Percentiles rank a stretch among this genome's conserved stretches.
phyloP scores from a whole-genome alignment of 768 basidiomycete genomes.

The Suillus alpinus region DNA sequence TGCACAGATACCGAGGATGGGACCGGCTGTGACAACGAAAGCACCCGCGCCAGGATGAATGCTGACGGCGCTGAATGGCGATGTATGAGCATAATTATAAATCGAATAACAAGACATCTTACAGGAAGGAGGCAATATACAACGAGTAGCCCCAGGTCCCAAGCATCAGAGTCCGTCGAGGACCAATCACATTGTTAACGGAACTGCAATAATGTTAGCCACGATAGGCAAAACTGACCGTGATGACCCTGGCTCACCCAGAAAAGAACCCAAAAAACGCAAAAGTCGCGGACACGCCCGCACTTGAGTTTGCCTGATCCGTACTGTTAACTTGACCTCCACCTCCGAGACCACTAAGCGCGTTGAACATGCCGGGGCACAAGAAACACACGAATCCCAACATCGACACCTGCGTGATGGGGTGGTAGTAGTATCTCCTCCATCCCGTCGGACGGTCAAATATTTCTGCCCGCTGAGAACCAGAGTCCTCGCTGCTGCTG shows the following conservation, averaged over 20 bases:
- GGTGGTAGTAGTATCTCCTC: slow-evolving; percentile 55
- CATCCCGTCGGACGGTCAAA: slow-evolving; percentile 51
- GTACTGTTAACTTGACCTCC: slow-evolving; percentile 69
- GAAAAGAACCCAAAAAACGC: slow-evolving; percentile 64
- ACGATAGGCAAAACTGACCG: background rate
- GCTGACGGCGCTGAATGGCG: slow-evolving; percentile 41
- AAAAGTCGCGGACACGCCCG: slow-evolving; percentile 64
- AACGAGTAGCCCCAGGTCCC: slow-evolving; percentile 53
- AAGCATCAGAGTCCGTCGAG: slow-evolving; percentile 45
- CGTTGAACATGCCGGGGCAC: slow-evolving; percentile 72
- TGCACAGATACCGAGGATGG: slow-evolving; percentile 48
- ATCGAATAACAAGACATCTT: slow-evolving; percentile 11
- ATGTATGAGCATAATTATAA: slow-evolving; percentile 1
- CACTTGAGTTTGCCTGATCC: slow-evolving; percentile 66
- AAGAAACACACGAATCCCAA: slow-evolving; percentile 66
- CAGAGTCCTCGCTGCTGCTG: slow-evolving; percentile 27
- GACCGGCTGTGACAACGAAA: slow-evolving; percentile 50
- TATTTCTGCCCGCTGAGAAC: slow-evolving; percentile 26
- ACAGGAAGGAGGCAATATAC: slow-evolving; percentile 48
- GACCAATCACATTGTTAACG: slow-evolving; percentile 69
- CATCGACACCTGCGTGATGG: slow-evolving; percentile 40
- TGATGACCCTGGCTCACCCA: slow-evolving; percentile 43
- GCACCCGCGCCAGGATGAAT: slow-evolving; percentile 36
- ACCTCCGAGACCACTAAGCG: slow-evolving; percentile 75
- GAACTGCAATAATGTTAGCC: slow-evolving; percentile 40